Evolutionary conservation across 768 basidiomycete species (phyloP).

Genomic region (Podaxis sp.): DNA sequence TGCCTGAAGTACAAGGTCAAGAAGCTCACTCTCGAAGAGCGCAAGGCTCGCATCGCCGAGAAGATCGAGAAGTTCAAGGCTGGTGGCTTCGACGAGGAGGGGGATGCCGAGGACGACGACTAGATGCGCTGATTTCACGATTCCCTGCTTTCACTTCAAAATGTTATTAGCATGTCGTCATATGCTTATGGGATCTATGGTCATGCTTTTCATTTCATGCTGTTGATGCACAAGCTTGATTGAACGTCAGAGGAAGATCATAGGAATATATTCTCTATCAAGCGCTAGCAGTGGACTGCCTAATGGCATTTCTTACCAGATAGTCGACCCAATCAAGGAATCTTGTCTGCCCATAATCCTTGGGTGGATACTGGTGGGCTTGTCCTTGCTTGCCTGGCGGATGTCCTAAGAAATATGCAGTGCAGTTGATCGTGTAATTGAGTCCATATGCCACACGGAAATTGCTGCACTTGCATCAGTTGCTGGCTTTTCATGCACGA

Average conservation of each 20-base stretch:
- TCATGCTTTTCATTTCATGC: background rate
- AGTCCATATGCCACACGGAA: conserved; percentile 57
- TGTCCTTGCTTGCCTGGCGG: conserved; percentile 38
- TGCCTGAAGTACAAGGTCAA: conserved; percentile 61
- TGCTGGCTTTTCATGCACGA: background rate
- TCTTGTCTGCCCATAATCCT: conserved; percentile 22
- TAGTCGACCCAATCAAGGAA: conserved; percentile 56
- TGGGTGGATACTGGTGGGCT: conserved; percentile 38
- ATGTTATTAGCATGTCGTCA: background rate
- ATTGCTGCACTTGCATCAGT: conserved; percentile 40
- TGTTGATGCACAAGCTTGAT: background rate
- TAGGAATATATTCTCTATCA: background rate
- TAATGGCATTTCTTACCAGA: conserved; percentile 41
- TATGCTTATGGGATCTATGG: conserved; percentile 7
- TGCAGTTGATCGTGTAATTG: conserved; percentile 51
- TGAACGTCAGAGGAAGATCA: conserved; percentile 4
- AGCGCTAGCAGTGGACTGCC: conserved; percentile 7
- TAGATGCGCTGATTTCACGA: conserved; percentile 32
- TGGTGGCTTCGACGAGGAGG: conserved; percentile 53
- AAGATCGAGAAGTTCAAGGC: conserved; percentile 92
- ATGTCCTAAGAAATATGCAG: conserved; percentile 53
- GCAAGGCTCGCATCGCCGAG: conserved; percentile 74
- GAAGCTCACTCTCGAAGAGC: conserved; percentile 75
- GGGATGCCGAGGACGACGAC: conserved; percentile 66
- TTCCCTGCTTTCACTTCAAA: background rate